phyloP scores from a whole-genome alignment of 345 rosid species.

The Arabidopsis suecica region DNA sequence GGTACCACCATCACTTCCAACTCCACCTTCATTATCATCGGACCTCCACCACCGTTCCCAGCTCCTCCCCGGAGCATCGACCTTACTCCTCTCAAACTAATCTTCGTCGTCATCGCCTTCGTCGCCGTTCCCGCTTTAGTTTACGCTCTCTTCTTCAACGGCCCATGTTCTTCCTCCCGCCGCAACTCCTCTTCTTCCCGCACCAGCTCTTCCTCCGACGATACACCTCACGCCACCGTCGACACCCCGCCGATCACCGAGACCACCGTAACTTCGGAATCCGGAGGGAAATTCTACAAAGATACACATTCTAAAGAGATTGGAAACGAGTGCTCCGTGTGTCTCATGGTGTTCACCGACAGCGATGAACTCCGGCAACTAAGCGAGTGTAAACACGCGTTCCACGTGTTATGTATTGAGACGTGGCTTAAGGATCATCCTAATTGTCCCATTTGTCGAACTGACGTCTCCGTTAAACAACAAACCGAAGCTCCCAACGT shows the following conservation, averaged over 20 bases:
- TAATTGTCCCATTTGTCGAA: slow-evolving; percentile 80
- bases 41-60: slow-evolving; percentile 67
- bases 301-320: slow-evolving; percentile 56
- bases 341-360: slow-evolving; percentile 59
- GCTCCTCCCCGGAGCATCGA: slow-evolving; percentile 57
- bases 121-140: slow-evolving; percentile 72
- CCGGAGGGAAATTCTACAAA: slow-evolving; percentile 51
- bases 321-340: slow-evolving; percentile 77
- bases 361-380: slow-evolving; percentile 65
- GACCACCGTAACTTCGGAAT: slow-evolving; percentile 5
- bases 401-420: slow-evolving; percentile 70
- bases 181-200: slow-evolving; percentile 32
- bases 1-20: slow-evolving; percentile 35
- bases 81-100: slow-evolving; percentile 68
- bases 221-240: slow-evolving; percentile 1
- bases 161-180: slow-evolving; percentile 55
- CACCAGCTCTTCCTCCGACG: slow-evolving; percentile 22
- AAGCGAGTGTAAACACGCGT: slow-evolving; percentile 69
- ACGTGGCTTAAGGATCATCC: slow-evolving; percentile 64
- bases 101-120: slow-evolving; percentile 69
- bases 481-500: slow-evolving; percentile 33
- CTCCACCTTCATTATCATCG: slow-evolving; percentile 41
- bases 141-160: slow-evolving; percentile 66
- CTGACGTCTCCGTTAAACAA: slow-evolving; percentile 56
- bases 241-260: slow-evolving; percentile 23